phyloP scores from a whole-genome alignment of 331 rosid species.

The Telfairia occidentalis region DNA sequence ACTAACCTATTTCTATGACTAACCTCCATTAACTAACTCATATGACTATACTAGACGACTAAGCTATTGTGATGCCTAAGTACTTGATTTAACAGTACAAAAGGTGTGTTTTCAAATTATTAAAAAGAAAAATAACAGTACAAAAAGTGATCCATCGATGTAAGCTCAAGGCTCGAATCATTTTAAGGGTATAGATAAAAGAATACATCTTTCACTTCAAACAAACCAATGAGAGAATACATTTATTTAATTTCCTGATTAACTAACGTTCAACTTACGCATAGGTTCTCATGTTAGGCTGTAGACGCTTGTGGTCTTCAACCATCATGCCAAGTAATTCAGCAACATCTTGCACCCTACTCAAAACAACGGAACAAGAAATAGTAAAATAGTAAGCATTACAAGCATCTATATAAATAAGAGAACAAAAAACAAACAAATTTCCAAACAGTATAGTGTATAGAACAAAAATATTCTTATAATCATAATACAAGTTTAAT shows the following conservation, averaged over 20 bases:
- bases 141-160: not conserved
- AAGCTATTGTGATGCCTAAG: too few species aligned
- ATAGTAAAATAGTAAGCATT: not conserved
- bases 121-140: too few species aligned
- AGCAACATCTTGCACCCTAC: slow-evolving; percentile 91
- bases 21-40: too few species aligned
- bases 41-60: too few species aligned
- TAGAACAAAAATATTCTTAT: not conserved
- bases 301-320: slow-evolving; percentile 80
- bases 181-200: not conserved
- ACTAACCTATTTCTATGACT: too few species aligned
- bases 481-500: not conserved
- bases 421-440: not conserved
- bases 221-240: not conserved
- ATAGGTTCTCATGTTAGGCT: slow-evolving; percentile 79
- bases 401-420: not conserved
- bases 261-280: slow-evolving; percentile 42
- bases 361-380: not conserved
- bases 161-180: not conserved
- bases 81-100: not conserved
- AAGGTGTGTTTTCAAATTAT: too few species aligned
- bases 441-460: not conserved
- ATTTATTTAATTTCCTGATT: not conserved
- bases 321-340: slow-evolving; percentile 98
- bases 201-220: not conserved